Evolutionary conservation across 73 alveolate species (phyloP).

Genomic region (Uronychia setigera): DNA sequence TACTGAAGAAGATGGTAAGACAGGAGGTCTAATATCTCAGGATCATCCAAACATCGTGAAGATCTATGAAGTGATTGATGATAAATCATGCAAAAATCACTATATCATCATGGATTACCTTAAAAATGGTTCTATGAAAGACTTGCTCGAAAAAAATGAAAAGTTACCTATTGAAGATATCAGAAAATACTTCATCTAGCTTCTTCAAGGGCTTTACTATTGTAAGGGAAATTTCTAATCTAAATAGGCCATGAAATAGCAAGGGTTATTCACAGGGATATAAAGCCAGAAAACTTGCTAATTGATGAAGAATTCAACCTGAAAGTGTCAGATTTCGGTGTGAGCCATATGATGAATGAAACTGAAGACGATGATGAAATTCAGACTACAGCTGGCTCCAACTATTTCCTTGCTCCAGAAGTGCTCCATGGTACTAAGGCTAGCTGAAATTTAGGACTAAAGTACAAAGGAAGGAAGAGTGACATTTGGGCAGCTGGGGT

Average conservation of each 20-base stretch:
- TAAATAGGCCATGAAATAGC: slow-evolving; percentile 38
- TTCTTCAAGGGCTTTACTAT: slow-evolving; percentile 43
- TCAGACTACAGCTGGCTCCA: slow-evolving; percentile 55
- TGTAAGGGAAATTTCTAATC: background rate
- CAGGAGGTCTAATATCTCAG: background rate
- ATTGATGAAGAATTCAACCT: slow-evolving; percentile 66
- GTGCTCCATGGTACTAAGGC: slow-evolving; percentile 53
- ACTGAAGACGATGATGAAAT: slow-evolving; percentile 46
- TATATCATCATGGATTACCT: slow-evolving; percentile 65
- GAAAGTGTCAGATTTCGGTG: slow-evolving; percentile 84
- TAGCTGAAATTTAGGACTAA: too few species aligned
- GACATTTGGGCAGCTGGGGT: slow-evolving; percentile 73
- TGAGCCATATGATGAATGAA: slow-evolving; percentile 33
- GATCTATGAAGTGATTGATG: slow-evolving; percentile 62
- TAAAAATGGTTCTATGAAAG: slow-evolving; percentile 15
- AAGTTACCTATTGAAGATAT: background rate
- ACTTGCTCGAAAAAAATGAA: background rate
- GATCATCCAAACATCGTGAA: slow-evolving; percentile 59
- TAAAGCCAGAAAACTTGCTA: slow-evolving; percentile 87
- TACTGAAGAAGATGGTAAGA: slow-evolving; percentile 52
- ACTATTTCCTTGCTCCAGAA: slow-evolving; percentile 59
- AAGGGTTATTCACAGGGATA: slow-evolving; percentile 85
- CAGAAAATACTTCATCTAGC: slow-evolving; percentile 44
- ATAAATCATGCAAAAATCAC: slow-evolving; percentile 38
- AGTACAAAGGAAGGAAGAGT: slow-evolving; percentile 43